Conservation (phyloP, 2,329 filamentous ascomycete genomes). For the Hypoxylon sp. region DNA sequence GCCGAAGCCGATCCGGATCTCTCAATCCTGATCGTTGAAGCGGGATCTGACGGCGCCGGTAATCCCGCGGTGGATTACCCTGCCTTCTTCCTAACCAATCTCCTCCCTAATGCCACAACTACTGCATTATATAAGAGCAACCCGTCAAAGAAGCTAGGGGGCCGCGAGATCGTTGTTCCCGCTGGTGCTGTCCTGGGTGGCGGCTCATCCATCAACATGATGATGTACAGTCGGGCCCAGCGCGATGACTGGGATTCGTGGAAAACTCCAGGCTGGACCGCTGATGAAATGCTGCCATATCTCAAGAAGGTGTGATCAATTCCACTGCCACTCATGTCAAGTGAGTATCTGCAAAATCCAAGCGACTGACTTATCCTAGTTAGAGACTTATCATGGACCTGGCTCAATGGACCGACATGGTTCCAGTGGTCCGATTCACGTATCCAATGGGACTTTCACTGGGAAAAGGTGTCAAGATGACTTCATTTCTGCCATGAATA, state of each 20-base stretch:
- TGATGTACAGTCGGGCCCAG: slow-evolving; percentile 55
- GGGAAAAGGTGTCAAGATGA: slow-evolving; percentile 59
- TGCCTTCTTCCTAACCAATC: not conserved
- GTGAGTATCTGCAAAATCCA: not conserved
- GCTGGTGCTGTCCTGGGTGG: slow-evolving; percentile 65
- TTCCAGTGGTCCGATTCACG: slow-evolving; percentile 66
- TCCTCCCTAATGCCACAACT: not conserved
- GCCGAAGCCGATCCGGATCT: slow-evolving; percentile 43
- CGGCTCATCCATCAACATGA: slow-evolving; percentile 63
- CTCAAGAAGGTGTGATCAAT: slow-evolving; percentile 59
- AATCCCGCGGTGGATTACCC: slow-evolving; percentile 16
- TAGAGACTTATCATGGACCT: slow-evolving; percentile 69
- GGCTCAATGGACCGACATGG: slow-evolving; percentile 65
- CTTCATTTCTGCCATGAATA: slow-evolving; percentile 63
- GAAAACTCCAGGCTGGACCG: slow-evolving; percentile 42
- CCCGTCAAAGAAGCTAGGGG: slow-evolving; percentile 48
- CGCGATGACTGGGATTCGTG: slow-evolving; percentile 46
- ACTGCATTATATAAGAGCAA: slow-evolving; percentile 59
- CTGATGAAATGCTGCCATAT: slow-evolving; percentile 60
- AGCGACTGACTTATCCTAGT: slow-evolving; percentile 45
- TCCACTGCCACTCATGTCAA: not conserved
- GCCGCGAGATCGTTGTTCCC: slow-evolving; percentile 58
- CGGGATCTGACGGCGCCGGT: slow-evolving; percentile 35
- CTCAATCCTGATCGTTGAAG: slow-evolving; percentile 46
- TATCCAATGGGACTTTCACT: slow-evolving; percentile 67